Conservation (phyloP, 1,284 basidiomycete species). For the Apiotrichum montevideense region DNA sequence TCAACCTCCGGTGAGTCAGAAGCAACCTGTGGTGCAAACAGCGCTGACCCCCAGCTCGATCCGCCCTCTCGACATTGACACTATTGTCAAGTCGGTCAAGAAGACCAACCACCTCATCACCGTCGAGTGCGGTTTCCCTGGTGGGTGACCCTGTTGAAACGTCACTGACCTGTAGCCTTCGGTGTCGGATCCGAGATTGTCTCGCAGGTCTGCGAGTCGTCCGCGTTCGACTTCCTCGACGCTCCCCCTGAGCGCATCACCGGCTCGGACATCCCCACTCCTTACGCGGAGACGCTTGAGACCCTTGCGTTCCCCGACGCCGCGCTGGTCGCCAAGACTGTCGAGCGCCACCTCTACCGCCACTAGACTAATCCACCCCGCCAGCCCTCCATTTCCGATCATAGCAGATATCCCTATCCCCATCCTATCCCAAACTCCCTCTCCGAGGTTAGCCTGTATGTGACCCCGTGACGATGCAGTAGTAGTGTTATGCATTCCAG, state of each 20-base stretch:
- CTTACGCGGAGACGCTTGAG: conserved; percentile 85
- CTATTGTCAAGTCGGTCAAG: conserved; percentile 91
- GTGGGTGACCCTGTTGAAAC: conserved; percentile 15
- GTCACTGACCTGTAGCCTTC: conserved; percentile 54
- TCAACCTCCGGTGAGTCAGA: conserved; percentile 79
- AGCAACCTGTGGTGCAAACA: neutral
- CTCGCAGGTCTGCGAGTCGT: conserved; percentile 90
- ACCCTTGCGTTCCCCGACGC: conserved; percentile 86
- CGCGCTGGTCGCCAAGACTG: conserved; percentile 77
- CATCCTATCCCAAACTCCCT: neutral
- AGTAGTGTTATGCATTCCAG: conserved; percentile 5
- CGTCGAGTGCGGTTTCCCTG: conserved; percentile 96
- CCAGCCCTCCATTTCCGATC: neutral
- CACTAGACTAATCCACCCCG: conserved; percentile 7
- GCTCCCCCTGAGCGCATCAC: conserved; percentile 96
- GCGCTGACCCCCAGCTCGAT: conserved; percentile 31
- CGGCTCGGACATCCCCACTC: conserved; percentile 91
- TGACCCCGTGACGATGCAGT: neutral
- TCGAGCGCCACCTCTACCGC: conserved; percentile 73
- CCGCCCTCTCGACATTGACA: conserved; percentile 94
- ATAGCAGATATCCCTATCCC: neutral
- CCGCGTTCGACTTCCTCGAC: conserved; percentile 95
- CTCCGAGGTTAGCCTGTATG: too few relatives aligned
- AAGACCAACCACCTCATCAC: conserved; percentile 95
- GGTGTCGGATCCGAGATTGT: conserved; percentile 98